Conservation (phyloP, 139 green algal species). For the Choricystis sp. region DNA sequence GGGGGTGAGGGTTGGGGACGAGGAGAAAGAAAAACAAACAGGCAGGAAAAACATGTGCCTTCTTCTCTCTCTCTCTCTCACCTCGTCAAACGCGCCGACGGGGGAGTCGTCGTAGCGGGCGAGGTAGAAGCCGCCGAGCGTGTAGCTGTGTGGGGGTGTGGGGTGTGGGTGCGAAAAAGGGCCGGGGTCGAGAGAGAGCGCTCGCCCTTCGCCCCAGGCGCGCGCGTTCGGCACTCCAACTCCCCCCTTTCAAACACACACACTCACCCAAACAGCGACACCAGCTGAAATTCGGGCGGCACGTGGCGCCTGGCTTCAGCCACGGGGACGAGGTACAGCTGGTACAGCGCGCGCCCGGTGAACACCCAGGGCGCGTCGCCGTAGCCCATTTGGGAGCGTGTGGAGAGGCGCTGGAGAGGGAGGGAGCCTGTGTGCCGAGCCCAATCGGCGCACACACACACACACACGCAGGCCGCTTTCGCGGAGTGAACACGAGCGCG, state of each 20-base stretch:
- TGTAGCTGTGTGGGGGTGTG: conserved; percentile 42
- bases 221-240: too few relatives aligned
- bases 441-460: too few relatives aligned
- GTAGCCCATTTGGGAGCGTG: conserved; percentile 65
- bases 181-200: not conserved
- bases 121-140: conserved; percentile 84
- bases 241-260: not conserved
- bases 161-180: not conserved
- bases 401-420: too few relatives aligned
- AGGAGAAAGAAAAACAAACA: not conserved
- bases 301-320: conserved; percentile 51
- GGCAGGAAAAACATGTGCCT: not conserved
- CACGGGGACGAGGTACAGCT: conserved; percentile 17
- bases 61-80: conserved; percentile 4
- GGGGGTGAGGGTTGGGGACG: not conserved
- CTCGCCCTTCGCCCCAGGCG: too few relatives aligned
- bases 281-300: conserved; percentile 55
- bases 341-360: conserved; percentile 38
- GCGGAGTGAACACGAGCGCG: too few relatives aligned
- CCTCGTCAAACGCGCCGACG: conserved; percentile 78
- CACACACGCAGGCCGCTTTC: too few relatives aligned
- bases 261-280: conserved; percentile 67
- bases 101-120: conserved; percentile 77
- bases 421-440: too few relatives aligned
- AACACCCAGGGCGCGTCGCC: conserved; percentile 51